phyloP scores from a whole-genome alignment of 1,284 basidiomycete genomes.

The Blastosporella zonata region DNA sequence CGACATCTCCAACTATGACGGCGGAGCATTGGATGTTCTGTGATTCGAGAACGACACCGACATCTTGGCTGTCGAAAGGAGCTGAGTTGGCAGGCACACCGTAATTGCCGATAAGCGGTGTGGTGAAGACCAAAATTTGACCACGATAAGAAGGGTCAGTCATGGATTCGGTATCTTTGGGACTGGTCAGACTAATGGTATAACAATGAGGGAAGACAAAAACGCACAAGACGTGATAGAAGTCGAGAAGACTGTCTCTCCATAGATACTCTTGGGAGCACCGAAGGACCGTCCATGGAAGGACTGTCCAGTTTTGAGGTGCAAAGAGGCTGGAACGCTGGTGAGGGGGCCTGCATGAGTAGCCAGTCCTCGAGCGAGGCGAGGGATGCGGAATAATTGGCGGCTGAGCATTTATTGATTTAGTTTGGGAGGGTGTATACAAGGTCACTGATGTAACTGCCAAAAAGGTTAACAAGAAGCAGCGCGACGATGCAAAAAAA shows the following conservation, averaged over 20 bases:
- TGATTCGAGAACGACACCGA: conserved; percentile 90
- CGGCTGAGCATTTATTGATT: conserved; percentile 57
- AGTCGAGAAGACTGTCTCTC: conserved; percentile 99
- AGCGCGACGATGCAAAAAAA: conserved; percentile 12
- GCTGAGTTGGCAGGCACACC: conserved; percentile 84
- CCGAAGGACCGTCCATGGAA: conserved; percentile 93
- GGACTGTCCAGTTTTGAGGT: conserved; percentile 92
- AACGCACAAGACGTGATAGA: conserved; percentile 54
- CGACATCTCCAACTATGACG: conserved; percentile 92
- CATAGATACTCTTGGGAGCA: conserved; percentile 89
- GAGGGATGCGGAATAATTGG: conserved; percentile 46
- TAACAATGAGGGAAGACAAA: background rate
- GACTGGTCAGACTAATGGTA: conserved; percentile 88
- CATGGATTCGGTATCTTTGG: conserved; percentile 88
- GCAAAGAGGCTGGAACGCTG: conserved; percentile 77
- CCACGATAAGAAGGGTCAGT: conserved; percentile 99
- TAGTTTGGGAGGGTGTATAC: conserved; percentile 75
- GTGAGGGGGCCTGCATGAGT: conserved; percentile 54
- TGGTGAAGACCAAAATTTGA: conserved; percentile 97
- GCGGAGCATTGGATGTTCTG: conserved; percentile 92
- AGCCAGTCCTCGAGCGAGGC: conserved; percentile 58
- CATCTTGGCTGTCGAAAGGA: conserved; percentile 60
- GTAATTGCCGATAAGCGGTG: conserved; percentile 97
- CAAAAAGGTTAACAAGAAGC: conserved; percentile 18
- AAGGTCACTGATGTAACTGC: conserved; percentile 81